Percentiles rank a stretch among this genome's conserved stretches.
Evolutionary conservation across 176 grass and related monocot genomes (phyloP).

Genomic region (Eleusine coracana): DNA sequence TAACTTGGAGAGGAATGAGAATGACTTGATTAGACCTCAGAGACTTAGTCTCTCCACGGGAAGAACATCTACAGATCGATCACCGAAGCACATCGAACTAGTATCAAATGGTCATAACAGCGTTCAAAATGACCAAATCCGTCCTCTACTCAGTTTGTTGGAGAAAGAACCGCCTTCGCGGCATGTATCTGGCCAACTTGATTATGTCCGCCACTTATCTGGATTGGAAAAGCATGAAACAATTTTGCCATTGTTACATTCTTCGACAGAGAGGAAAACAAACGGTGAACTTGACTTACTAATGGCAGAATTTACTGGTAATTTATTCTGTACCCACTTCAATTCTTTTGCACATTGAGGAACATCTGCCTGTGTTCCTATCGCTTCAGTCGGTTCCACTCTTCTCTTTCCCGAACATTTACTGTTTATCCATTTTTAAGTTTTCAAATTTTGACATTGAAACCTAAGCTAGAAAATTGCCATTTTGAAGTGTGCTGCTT

Average conservation of each 20-base stretch:
- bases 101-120: slow-evolving; percentile 62
- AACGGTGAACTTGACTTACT: slow-evolving; percentile 94
- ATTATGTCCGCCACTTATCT: slow-evolving; percentile 81
- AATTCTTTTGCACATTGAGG: slow-evolving; percentile 31
- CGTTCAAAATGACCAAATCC: slow-evolving; percentile 75
- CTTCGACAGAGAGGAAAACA: slow-evolving; percentile 78
- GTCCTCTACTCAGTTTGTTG: slow-evolving; percentile 89
- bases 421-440: not conserved
- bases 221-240: slow-evolving; percentile 96
- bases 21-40: slow-evolving; percentile 61
- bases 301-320: slow-evolving; percentile 92
- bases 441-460: not conserved
- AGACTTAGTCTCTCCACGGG: slow-evolving; percentile 64
- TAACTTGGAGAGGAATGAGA: slow-evolving; percentile 61
- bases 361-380: slow-evolving; percentile 31
- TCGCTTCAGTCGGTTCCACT: slow-evolving; percentile 17
- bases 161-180: slow-evolving; percentile 97
- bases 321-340: slow-evolving; percentile 29
- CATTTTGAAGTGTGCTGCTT: too few relatives aligned
- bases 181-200: slow-evolving; percentile 95
- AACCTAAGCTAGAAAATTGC: too few relatives aligned
- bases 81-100: slow-evolving; percentile 80
- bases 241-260: slow-evolving; percentile 93
- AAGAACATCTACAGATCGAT: slow-evolving; percentile 83
- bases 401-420: not conserved